Evolutionary conservation across 345 rosid genomes (phyloP), one percentile per base, ranked within the genome.

Genomic region (thale cress (Arabidopsis thaliana)): DNA sequence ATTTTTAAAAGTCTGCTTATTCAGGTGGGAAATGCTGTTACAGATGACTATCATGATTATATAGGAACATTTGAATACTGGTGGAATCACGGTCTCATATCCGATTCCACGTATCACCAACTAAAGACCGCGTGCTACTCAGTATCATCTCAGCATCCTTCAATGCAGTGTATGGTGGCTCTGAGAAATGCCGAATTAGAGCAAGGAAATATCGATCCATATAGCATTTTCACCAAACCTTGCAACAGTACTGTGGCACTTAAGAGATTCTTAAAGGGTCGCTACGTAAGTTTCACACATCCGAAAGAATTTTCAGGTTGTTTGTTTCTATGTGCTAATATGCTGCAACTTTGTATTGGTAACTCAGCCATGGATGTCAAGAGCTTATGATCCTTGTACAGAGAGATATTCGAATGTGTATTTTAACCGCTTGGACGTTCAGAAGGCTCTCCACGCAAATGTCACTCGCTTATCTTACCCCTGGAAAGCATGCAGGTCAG

Each of bases 361-460:
- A 65, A 76, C 72, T 67, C 86, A 89, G 99, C 98, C 96, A 41
- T 92, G 98, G 97, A 89, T 90, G 97, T 86, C 97, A n/a, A 87
- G 98, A 81, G 97, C 97, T 37, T 92, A 89, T 70, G 99, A 95
- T 89, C 99, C 99, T 14, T 95, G 98, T 83, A 89, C 93, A 2
- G 98, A 87, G 76, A 87, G 98, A 77, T 82, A 92, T 78, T 83
- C 99, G 0, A 60, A 60, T 65, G 79, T 81, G 79, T 92, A 95
- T 73, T 92, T 95, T 81, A 95, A 95, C 77, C 84, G 10, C 12
- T 87, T 77, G 0, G 91, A 92, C 59, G 99, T 92, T 69, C 99
- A 95, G 83, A 85, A 82, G 72, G 99, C 97, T 37, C 75, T 95
- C 55, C 98, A 95, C 71, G 99, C 93, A 37, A 95, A 95, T 78